Base-by-base conservation (phyloP, 805 yeast genomes). In the Blastobotrys mokoenaii region DNA sequence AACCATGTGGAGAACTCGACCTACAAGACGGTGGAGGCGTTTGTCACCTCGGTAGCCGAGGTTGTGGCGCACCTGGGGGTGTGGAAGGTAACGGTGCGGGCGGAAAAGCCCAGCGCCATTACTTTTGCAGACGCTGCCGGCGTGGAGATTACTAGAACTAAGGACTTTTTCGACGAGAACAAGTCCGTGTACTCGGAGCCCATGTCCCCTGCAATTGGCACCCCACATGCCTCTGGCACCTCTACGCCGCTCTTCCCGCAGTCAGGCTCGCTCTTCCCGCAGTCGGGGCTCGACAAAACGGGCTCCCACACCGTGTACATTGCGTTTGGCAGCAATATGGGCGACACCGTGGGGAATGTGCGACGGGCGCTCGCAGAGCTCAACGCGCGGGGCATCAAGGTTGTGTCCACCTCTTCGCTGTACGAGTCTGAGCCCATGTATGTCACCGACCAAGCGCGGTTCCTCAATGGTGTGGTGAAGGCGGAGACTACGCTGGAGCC, bases 361-460 rank as follows among this genome's bases (percentile, higher is more conserved):
- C 48, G 62, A 7, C 52, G 52, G 12, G 82, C 96, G 0, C 60
- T 85, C 5, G 61, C 63, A 0, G 67, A 72, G 40, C 64, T 85
- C 12, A 57, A 67, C 8, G 58, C 60, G 0, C 52, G 64, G 14
- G 67, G 67, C 0, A 69, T 84, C 15, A 53, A 62, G 10, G 74
- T 93, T 0, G 47, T 70, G 2, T 68, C 74, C 2, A 76, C 90
- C 0, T 89, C 97, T 0, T 77, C 94, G 0, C 65, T 90, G 45
- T 93, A 86, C 62, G 79, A 82, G 47, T 85, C 96, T 16, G 85
- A 82, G 55, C 97, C 99, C 34, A 90, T 93, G 97, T 93, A 88
- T 62, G 78, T 73, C 51, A 63, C 72, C 31, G 84, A 87, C 46
- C 99, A 93, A 64, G 73, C 78, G 2, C 80, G 79, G 55, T 93